Base-by-base conservation (phyloP, 148 eudicot genomes). In the Heliosperma pusillum region DNA sequence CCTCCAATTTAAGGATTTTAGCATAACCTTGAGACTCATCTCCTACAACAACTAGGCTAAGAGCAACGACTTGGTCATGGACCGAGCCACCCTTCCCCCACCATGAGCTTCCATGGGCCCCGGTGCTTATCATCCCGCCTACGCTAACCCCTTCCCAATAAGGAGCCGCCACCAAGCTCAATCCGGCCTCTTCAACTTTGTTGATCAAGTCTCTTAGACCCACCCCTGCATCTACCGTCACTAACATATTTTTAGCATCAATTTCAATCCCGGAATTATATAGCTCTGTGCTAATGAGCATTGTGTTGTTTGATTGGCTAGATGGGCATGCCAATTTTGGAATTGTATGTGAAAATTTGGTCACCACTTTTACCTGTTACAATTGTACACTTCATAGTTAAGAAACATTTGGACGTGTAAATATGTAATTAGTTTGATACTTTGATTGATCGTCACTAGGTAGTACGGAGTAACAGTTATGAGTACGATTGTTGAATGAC, bases 31-130 rank as follows among this genome's bases (percentile, higher is more conserved):
- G 81, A 16, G 79, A 57, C 66, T 57, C 80, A 0, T 29, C 56
- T 1, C 76, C 87, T 3, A 90, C 83, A 73, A 89, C 92, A 12
- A 93, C 69, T 7, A 93, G 74, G 50, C 80, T 84, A 22, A 93
- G 21, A 13, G 86, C 93, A 4, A 89, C 74, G 4, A 90, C 93
- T 78, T 89, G 90, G 72, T 90, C 96, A 80, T 93, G 97, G 58
- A 90, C 87, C 1, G 93, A 87, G 1, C 97, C 96, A 2, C 97
- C 96, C 16, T 77, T 80, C 3, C 96, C 93, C 93, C 91, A 84
- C 97, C 96, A 90, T 58, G 97, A 93, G 84, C 97, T 93, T 33
- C 97, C 97, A 59, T 90, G 96, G 0, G 93, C 85, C 22, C 93
- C 97, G 1, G 90, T 89, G 73, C 89, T 84, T 2, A 90, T 80